Evolutionary conservation across 2,329 filamentous ascomycete genomes (phyloP), one percentile per base, ranked within the genome.

Genomic region (Fusarium verrucosum): DNA sequence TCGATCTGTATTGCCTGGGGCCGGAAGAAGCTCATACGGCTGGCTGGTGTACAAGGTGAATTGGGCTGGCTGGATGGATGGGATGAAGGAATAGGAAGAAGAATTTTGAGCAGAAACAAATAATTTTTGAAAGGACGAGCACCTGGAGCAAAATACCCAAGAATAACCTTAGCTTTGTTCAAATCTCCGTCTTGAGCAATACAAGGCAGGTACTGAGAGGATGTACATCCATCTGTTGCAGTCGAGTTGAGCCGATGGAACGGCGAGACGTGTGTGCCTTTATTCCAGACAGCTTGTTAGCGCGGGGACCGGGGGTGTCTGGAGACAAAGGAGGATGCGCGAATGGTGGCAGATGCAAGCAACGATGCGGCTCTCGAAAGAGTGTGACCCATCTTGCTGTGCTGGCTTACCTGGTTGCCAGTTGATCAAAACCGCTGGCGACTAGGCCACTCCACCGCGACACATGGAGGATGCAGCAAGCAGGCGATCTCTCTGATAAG

Each of bases 331-430:
- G 54, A 76, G 65, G 75, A 77, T 72, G 72, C 70, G 71, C 70
- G 73, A 75, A 76, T 75, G 62, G 73, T 76, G 70, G 73, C 70
- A 85, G 81, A 85, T 82, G 83, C 84, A 86, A 81, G 83, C 83
- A 77, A 78, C 81, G 80, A 86, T 89, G 86, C 86, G 86, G 86
- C 86, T 87, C 85, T 87, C 82, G 62, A 73, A 72, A 84, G 79
- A 84, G 84, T 86, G 85, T 85, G 85, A 87, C 85, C 86, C 85
- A 86, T 87, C 81, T 82, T 91, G 92, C 93, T 96, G 92, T 90
- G 92, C 85, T 96, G 92, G 92, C 92, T 89, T 89, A 82, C 83
- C 84, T 89, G 84, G 84, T 87, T 86, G 86, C 91, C 91, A 94
- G 89, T 94, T 88, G 85, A 88, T 87, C 82, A 82, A 83, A 85